These are phyloP conservation scores for Pelagomonas calceolata DNA, from an alignment of 108 stramenopile genomes.

Conservation along the genomic window DNA sequence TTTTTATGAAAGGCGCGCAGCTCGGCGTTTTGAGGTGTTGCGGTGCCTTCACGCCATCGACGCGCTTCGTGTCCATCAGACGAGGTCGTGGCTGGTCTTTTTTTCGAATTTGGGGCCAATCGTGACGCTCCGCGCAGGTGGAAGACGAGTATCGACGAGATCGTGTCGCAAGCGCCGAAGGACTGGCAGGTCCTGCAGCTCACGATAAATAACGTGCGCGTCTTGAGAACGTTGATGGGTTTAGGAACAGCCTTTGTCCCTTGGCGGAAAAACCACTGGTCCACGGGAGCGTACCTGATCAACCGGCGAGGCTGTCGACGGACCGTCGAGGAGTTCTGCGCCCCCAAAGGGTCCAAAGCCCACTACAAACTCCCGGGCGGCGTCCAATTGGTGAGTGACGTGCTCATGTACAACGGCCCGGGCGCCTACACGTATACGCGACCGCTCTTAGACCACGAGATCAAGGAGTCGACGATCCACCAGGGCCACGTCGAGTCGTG, in stretches of 20 bases:
- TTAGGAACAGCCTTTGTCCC: neutral
- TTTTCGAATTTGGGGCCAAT: no score
- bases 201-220: neutral
- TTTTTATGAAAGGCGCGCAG: neutral
- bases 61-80: no score
- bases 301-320: neutral
- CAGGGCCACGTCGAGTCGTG: neutral
- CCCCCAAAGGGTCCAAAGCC: neutral
- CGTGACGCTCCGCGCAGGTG: no score
- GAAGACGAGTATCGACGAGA: neutral
- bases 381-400: neutral
- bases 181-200: slow-evolving; percentile 1
- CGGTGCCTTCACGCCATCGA: no score
- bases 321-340: neutral
- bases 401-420: neutral
- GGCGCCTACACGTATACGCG: neutral
- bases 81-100: no score
- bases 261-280: neutral
- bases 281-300: neutral
- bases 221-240: neutral
- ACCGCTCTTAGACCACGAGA: neutral
- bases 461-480: slow-evolving; percentile 2
- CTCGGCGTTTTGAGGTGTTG: no score
- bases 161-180: neutral
- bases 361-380: neutral